Evolutionary conservation across 495 filamentous ascomycete genomes (phyloP).

Genomic region (Cercophora sp.): DNA sequence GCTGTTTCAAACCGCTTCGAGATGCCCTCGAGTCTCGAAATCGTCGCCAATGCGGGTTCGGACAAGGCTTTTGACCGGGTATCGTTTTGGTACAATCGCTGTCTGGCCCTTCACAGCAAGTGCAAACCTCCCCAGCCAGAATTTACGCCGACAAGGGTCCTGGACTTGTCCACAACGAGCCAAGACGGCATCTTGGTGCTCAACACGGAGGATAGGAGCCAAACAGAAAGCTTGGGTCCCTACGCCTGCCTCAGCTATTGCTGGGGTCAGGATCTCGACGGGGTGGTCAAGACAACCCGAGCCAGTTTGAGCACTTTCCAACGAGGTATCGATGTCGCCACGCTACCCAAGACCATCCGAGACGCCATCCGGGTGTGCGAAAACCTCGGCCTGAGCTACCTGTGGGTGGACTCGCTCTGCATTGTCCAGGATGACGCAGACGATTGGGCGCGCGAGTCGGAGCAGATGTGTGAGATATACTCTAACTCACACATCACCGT

Average conservation of each 20-base stretch:
- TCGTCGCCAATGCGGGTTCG: too few relatives aligned
- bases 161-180: too few relatives aligned
- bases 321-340: not conserved
- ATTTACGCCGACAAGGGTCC: too few relatives aligned
- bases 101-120: too few relatives aligned
- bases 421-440: slow-evolving; percentile 30
- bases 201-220: too few relatives aligned
- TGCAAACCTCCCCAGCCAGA: too few relatives aligned
- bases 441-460: slow-evolving; percentile 24
- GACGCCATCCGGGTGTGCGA: slow-evolving; percentile 4
- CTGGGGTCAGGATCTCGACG: not conserved
- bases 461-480: slow-evolving; percentile 29
- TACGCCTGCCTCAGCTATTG: slow-evolving; percentile 1
- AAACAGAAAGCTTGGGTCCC: too few relatives aligned
- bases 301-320: not conserved
- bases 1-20: too few relatives aligned
- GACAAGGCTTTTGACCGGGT: too few relatives aligned
- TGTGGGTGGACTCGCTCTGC: slow-evolving; percentile 10
- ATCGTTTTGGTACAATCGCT: too few relatives aligned
- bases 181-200: too few relatives aligned
- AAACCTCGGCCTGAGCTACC: not conserved
- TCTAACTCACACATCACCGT: slow-evolving; percentile 25
- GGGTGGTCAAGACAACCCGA: not conserved
- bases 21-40: too few relatives aligned
- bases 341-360: not conserved